Evolutionary conservation across 2,329 filamentous ascomycete species (phyloP).

Genomic region (Cladobotryum protrusum): DNA sequence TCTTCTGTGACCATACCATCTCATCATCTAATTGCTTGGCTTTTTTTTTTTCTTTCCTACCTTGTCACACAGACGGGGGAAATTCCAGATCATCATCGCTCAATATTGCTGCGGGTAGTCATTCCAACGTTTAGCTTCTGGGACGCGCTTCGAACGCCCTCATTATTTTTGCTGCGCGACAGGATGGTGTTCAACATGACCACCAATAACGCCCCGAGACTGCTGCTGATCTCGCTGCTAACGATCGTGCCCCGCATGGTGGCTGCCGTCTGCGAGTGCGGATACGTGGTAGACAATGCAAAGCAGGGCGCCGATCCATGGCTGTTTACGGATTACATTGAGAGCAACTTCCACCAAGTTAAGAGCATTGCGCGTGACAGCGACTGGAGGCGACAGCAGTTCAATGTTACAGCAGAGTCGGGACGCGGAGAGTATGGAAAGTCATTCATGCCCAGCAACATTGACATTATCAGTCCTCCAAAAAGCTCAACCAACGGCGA

Average conservation of each 20-base stretch:
- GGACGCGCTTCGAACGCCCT: no score
- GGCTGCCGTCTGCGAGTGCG: conserved; percentile 57
- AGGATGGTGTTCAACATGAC: not conserved
- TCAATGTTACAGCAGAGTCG: conserved; percentile 53
- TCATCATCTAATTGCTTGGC: not conserved
- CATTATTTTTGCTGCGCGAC: no score
- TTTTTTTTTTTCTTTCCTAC: not conserved
- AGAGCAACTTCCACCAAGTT: conserved; percentile 63
- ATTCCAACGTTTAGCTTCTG: no score
- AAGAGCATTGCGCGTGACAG: conserved; percentile 41
- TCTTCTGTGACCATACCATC: not conserved
- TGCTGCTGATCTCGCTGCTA: conserved; percentile 1
- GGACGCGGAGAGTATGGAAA: conserved; percentile 62
- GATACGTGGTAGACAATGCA: conserved; percentile 51
- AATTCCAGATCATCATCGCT: no score
- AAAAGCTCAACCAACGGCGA: conserved; percentile 37
- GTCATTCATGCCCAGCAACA: conserved; percentile 51
- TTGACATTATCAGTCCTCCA: conserved; percentile 29
- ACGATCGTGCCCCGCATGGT: conserved; percentile 1
- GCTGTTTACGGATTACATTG: conserved; percentile 63
- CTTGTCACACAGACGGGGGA: not conserved
- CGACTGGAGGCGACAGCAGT: conserved; percentile 62
- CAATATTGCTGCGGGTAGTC: no score
- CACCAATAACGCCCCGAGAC: not conserved
- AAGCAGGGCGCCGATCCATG: conserved; percentile 32